Conservation (phyloP, 768 basidiomycete genomes). For the Suillus plorans region DNA sequence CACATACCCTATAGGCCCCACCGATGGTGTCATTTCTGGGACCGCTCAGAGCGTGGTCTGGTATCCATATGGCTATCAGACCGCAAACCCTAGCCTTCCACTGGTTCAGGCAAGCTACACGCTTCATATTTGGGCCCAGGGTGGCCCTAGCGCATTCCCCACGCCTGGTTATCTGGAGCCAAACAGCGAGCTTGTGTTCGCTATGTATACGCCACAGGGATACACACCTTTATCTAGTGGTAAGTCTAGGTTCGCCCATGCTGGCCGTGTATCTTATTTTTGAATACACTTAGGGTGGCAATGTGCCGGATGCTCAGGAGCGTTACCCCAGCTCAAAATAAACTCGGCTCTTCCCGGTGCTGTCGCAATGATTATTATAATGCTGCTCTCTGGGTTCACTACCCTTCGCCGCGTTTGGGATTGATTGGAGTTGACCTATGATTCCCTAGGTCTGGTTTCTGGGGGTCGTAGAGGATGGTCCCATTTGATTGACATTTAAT, state of each 20-base stretch:
- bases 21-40: conserved; percentile 52
- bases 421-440: conserved; percentile 11
- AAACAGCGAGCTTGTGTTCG: conserved; percentile 55
- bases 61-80: conserved; percentile 61
- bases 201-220: conserved; percentile 57
- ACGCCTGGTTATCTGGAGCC: conserved; percentile 53
- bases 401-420: conserved; percentile 32
- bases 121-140: conserved; percentile 53
- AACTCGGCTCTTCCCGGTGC: conserved; percentile 34
- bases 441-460: neutral
- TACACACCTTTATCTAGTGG: conserved; percentile 56
- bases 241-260: conserved; percentile 11
- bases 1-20: conserved; percentile 65
- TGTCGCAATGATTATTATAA: conserved; percentile 28
- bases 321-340: conserved; percentile 29
- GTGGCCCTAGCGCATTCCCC: conserved; percentile 49
- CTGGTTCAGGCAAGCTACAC: conserved; percentile 63
- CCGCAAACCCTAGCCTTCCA: conserved; percentile 46
- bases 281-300: conserved; percentile 25
- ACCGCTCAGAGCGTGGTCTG: conserved; percentile 52
- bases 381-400: conserved; percentile 35
- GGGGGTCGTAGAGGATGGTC: neutral
- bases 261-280: neutral
- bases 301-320: conserved; percentile 29
- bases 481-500: conserved; percentile 5